Conservation (phyloP, 129 eudicot species). For the Erigeron canadensis region DNA sequence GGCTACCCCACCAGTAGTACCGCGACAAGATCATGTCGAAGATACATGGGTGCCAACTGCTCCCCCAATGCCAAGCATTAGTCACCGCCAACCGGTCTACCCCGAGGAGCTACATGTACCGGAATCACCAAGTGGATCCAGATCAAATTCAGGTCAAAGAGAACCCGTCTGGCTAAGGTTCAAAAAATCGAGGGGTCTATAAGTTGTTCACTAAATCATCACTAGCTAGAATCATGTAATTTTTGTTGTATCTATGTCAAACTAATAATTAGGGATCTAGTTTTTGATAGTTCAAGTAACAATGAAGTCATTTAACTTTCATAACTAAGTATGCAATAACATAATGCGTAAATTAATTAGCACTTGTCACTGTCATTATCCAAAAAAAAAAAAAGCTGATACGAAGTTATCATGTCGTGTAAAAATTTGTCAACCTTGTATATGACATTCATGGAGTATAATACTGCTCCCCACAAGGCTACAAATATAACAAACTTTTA, state of each 20-base stretch:
- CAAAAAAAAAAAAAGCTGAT: background rate
- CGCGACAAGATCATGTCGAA: slow-evolving; percentile 18
- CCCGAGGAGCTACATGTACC: slow-evolving; percentile 37
- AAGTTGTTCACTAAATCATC: too few relatives aligned
- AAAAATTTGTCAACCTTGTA: too few relatives aligned
- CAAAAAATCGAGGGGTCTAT: slow-evolving; percentile 38
- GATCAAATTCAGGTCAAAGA: slow-evolving; percentile 23
- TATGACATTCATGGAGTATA: too few relatives aligned
- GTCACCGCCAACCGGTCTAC: slow-evolving; percentile 21
- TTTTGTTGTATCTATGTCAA: slow-evolving; percentile 6
- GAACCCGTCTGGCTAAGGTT: slow-evolving; percentile 46
- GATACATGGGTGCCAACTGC: slow-evolving; percentile 33
- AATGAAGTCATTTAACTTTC: slow-evolving; percentile 4
- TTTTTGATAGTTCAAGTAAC: background rate
- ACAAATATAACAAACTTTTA: too few relatives aligned
- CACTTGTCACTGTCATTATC: background rate
- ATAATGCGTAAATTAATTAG: background rate
- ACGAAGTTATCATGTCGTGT: background rate
- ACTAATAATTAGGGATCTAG: slow-evolving; percentile 5
- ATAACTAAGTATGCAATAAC: background rate
- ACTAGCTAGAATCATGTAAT: background rate
- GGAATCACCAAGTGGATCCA: slow-evolving; percentile 24
- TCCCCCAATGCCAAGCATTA: slow-evolving; percentile 31
- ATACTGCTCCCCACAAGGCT: too few relatives aligned
- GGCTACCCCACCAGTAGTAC: slow-evolving; percentile 21